Evolutionary conservation across 768 basidiomycete species (phyloP).

Genomic region (Leccinum uliginosum): DNA sequence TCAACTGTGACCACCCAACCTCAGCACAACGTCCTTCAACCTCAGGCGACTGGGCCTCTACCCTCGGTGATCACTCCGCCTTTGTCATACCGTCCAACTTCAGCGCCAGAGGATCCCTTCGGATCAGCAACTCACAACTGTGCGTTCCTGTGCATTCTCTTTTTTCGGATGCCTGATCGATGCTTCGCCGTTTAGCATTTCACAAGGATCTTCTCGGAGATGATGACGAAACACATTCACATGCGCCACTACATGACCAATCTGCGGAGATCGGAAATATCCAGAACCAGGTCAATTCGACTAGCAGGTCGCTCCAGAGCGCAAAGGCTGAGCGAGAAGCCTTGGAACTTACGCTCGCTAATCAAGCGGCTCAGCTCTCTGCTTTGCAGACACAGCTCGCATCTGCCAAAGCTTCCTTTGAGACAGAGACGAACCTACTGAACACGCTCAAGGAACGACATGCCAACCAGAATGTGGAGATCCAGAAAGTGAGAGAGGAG

Average conservation of each 20-base stretch:
- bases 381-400: conserved; percentile 80
- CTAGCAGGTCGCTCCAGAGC: conserved; percentile 63
- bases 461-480: conserved; percentile 60
- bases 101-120: conserved; percentile 47
- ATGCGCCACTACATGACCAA: conserved; percentile 60
- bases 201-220: conserved; percentile 65
- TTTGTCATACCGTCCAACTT: conserved; percentile 18
- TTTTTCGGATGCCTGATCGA: conserved; percentile 5
- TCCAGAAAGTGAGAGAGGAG: conserved; percentile 69
- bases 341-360: conserved; percentile 60
- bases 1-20: conserved; percentile 38
- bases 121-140: conserved; percentile 28
- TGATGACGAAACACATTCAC: conserved; percentile 48
- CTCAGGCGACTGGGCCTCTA: conserved; percentile 36
- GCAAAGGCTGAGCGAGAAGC: conserved; percentile 61
- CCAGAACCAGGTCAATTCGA: conserved; percentile 81
- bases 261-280: conserved; percentile 86
- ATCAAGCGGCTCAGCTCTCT: conserved; percentile 70
- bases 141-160: conserved; percentile 6
- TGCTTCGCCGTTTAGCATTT: conserved; percentile 12
- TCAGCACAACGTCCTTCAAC: conserved; percentile 21
- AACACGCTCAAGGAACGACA: conserved; percentile 65
- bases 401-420: conserved; percentile 78
- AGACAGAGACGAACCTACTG: conserved; percentile 74
- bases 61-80: conserved; percentile 30